Evolutionary conservation across 2,329 filamentous ascomycete species (phyloP).

Genomic region (Hypocreales sp.): DNA sequence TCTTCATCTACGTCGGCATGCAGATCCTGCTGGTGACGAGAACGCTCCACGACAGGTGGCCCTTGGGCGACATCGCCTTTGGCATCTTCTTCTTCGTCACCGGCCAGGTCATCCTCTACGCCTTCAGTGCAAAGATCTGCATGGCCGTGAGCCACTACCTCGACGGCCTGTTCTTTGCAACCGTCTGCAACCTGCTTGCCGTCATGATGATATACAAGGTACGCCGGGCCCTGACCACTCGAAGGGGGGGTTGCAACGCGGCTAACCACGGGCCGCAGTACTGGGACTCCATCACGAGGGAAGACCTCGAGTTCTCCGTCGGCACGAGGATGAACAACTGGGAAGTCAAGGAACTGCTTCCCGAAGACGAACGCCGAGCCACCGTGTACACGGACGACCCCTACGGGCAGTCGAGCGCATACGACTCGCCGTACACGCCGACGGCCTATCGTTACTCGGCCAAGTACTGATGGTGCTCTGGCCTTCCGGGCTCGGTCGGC

Average conservation of each 20-base stretch:
- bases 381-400: slow-evolving; percentile 60
- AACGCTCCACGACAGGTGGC: slow-evolving; percentile 91
- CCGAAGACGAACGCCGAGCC: slow-evolving; percentile 62
- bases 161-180: slow-evolving; percentile 88
- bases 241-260: too few species aligned
- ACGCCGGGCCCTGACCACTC: too few species aligned
- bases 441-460: slow-evolving; percentile 25
- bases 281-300: slow-evolving; percentile 97
- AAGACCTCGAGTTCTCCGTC: slow-evolving; percentile 96
- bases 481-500: too few species aligned
- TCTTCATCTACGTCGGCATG: slow-evolving; percentile 74
- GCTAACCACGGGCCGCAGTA: too few species aligned
- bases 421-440: slow-evolving; percentile 36
- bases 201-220: slow-evolving; percentile 99
- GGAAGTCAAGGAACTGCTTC: slow-evolving; percentile 87
- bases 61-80: slow-evolving; percentile 79
- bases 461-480: slow-evolving; percentile 34
- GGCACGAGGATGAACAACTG: slow-evolving; percentile 92
- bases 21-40: slow-evolving; percentile 79
- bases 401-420: slow-evolving; percentile 39
- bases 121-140: slow-evolving; percentile 76
- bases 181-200: slow-evolving; percentile 78
- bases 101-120: slow-evolving; percentile 87
- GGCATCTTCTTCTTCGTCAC: slow-evolving; percentile 82
- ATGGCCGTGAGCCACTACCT: slow-evolving; percentile 76